Evolutionary conservation across 1,284 basidiomycete genomes (phyloP), one percentile per base, ranked within the genome.

Genomic region (Ceratobasidium sp.): DNA sequence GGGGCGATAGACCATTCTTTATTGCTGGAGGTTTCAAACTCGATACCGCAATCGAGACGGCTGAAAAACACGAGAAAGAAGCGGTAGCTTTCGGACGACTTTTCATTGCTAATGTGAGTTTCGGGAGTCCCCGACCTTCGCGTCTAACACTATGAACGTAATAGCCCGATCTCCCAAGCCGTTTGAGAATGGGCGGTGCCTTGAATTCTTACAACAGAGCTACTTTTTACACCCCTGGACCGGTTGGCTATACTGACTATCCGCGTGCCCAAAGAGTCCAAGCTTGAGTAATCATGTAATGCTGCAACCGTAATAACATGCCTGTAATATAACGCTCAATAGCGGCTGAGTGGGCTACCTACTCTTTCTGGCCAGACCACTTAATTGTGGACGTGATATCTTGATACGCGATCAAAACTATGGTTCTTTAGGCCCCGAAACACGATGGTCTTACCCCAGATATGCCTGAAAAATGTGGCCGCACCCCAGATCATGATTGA

Each of bases 101-200:
- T 72, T 83, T 80, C 69, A 81, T 82, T 71, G 73, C 75, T 22
- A 77, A 77, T 65, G 74, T 77, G 65, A 72, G 74, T 73, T 1
- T 29, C 22, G n/a, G 20, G 12, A 8, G 22, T 2, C 4, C 29
- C 32, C 34, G 25, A 56, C 49, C 29, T 40, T 53, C n/a, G 29
- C 56, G 8, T 20, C 35, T 68, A 6, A 5, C 29, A 29, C 17
- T 5, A n/a, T 35, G 27, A 17, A n/a, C 64, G 15, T 70, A 74
- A 71, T 76, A 78, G 75, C 82, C 82, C 15, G 82, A 83, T 71
- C 74, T 83, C 0, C 77, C 77, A 0, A 69, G 74, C 17, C 77
- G 82, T 5, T 73, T 82, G 60, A 73, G 73, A 69, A 73, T 79
- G 27, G 74, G 73, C 10, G 72, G 74, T 45, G 69, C 74, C 1